Percentiles rank a stretch among this genome's conserved stretches.
These are phyloP conservation scores for Pneumocystis carinii DNA, from an alignment of 1,139 yeast species.

Conservation along the genomic window DNA sequence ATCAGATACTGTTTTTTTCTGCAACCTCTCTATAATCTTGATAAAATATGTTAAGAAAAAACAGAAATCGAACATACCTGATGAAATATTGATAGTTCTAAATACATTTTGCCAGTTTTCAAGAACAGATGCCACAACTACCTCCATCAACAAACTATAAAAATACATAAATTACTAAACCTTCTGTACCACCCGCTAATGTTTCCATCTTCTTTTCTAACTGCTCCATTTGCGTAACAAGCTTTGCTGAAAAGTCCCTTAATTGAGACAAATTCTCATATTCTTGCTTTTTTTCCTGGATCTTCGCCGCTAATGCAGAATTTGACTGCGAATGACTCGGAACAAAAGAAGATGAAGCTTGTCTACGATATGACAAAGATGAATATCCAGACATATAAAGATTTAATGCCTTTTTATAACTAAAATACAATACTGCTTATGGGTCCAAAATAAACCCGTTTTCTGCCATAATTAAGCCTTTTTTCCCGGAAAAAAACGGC, in stretches of 20 bases:
- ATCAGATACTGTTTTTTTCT: conserved; percentile 16
- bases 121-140: conserved; percentile 26
- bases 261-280: conserved; percentile 38
- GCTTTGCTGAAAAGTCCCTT: conserved; percentile 32
- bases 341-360: not conserved
- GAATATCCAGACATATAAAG: not conserved
- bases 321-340: not conserved
- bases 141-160: conserved; percentile 7
- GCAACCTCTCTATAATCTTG: conserved; percentile 35
- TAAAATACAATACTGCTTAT: no score
- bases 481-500: not conserved
- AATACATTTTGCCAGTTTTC: conserved; percentile 60
- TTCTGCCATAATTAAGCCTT: no score
- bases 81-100: conserved; percentile 51
- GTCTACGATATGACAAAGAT: not conserved
- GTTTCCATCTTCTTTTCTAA: conserved; percentile 36
- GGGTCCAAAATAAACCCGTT: not conserved
- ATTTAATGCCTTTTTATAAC: not conserved
- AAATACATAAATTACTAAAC: conserved; percentile 14
- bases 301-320: conserved; percentile 17
- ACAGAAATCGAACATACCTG: conserved; percentile 20
- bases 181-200: conserved; percentile 43
- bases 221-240: conserved; percentile 36
- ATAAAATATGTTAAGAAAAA: conserved; percentile 34
- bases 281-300: conserved; percentile 35